Percentiles rank a stretch among this genome's conserved stretches.
phyloP scores from a whole-genome alignment of 176 grass and related monocot species.

The Aegilops umbellulata region DNA sequence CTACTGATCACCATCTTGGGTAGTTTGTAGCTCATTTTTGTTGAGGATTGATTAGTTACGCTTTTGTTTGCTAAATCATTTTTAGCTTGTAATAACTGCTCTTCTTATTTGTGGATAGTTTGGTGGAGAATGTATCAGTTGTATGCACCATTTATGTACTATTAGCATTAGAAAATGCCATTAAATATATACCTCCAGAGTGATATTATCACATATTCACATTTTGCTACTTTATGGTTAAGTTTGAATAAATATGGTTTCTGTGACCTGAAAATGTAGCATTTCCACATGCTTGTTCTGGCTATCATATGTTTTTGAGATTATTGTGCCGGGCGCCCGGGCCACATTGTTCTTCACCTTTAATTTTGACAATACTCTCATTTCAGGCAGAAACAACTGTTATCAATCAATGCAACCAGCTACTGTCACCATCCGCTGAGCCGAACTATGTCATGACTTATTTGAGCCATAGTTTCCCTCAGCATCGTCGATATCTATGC shows the following conservation, averaged over 20 bases:
- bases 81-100: neutral
- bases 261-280: neutral
- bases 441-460: slow-evolving; percentile 85
- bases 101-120: neutral
- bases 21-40: neutral
- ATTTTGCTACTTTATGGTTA: neutral
- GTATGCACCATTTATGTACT: neutral
- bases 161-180: neutral
- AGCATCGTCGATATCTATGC: slow-evolving; percentile 86
- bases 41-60: neutral
- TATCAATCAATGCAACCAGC: slow-evolving; percentile 93
- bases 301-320: slow-evolving; percentile 16
- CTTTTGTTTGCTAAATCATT: slow-evolving; percentile 1
- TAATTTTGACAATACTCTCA: slow-evolving; percentile 3
- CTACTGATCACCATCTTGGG: neutral
- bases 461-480: slow-evolving; percentile 82
- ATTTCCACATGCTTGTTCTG: neutral
- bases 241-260: neutral
- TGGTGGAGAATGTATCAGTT: neutral
- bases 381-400: slow-evolving; percentile 80
- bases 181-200: slow-evolving; percentile 25
- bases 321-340: neutral
- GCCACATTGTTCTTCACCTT: slow-evolving; percentile 28
- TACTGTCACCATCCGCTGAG: slow-evolving; percentile 82
- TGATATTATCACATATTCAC: neutral